phyloP scores from a whole-genome alignment of 2,329 filamentous ascomycete species.

The Pyrenophora seminiperda region DNA sequence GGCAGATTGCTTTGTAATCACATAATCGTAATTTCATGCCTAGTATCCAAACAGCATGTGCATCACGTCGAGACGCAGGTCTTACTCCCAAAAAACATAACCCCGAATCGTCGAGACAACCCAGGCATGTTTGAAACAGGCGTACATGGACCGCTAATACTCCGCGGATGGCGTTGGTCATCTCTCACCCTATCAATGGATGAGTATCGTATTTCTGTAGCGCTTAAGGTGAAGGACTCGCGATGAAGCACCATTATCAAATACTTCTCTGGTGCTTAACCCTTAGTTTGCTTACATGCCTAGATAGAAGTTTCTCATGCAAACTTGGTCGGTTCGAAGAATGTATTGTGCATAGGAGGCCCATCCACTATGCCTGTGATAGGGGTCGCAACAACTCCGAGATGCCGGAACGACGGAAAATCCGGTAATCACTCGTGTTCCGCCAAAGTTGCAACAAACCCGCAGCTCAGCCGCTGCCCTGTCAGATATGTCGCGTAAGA shows the following conservation, averaged over 20 bases:
- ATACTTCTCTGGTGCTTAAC: background rate
- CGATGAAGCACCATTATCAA: background rate
- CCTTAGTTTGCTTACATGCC: too few species aligned
- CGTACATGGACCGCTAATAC: background rate
- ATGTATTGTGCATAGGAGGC: slow-evolving; percentile 4
- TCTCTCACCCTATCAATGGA: background rate
- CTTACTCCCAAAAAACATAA: background rate
- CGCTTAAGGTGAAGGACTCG: background rate
- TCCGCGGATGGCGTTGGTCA: background rate
- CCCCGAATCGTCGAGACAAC: background rate
- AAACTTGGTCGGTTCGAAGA: background rate
- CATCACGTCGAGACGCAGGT: slow-evolving; percentile 27
- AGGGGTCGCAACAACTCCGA: slow-evolving; percentile 4
- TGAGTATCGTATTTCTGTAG: background rate
- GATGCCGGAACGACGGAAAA: background rate
- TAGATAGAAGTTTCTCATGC: background rate
- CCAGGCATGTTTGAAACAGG: slow-evolving; percentile 1
- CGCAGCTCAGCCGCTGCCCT: slow-evolving; percentile 12
- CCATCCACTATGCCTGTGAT: slow-evolving; percentile 6
- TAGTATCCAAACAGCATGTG: slow-evolving; percentile 25
- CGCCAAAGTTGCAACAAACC: slow-evolving; percentile 20
- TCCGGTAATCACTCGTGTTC: slow-evolving; percentile 10
- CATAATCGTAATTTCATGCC: slow-evolving; percentile 3
- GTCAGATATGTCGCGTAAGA: slow-evolving; percentile 19
- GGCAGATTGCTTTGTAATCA: background rate